A percentile compares a stretch with the other conserved stretches of the same genome.
Evolutionary conservation across 495 filamentous ascomycete genomes (phyloP).

Genomic region (Neurospora sp.): DNA sequence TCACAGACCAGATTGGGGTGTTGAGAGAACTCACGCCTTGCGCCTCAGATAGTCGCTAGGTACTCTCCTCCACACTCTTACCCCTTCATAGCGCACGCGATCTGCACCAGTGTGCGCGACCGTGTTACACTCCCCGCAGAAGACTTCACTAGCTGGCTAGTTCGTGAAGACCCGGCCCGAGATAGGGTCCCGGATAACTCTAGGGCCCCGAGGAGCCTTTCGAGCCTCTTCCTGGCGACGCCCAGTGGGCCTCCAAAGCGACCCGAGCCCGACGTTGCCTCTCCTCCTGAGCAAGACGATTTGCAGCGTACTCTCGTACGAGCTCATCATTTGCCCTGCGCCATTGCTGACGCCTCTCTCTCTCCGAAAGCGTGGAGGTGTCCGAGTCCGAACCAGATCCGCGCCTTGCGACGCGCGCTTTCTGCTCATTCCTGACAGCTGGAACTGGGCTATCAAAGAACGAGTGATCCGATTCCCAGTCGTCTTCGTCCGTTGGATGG

Average conservation of each 20-base stretch:
- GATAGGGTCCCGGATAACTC: neutral
- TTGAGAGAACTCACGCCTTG: neutral
- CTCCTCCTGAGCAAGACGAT: neutral
- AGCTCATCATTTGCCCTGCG: neutral
- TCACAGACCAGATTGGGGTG: neutral
- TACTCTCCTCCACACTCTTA: neutral
- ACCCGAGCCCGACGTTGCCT: neutral
- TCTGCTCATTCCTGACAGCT: neutral
- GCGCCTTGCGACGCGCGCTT: neutral
- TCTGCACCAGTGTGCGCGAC: neutral
- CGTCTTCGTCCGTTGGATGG: neutral
- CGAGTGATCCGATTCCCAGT: neutral
- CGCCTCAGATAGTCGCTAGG: neutral
- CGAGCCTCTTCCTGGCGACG: neutral
- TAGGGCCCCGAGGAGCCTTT: neutral
- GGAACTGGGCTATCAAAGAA: neutral
- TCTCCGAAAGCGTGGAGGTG: neutral
- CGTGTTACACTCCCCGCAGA: neutral
- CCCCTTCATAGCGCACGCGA: neutral
- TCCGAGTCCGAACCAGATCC: neutral
- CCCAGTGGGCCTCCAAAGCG: neutral
- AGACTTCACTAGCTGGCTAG: neutral
- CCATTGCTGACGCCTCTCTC: neutral
- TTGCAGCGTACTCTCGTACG: neutral
- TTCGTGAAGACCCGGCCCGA: neutral